These are phyloP conservation scores for Rhodosporidiobolus odoratus DNA, from an alignment of 768 basidiomycete species.

Conservation along the genomic window DNA sequence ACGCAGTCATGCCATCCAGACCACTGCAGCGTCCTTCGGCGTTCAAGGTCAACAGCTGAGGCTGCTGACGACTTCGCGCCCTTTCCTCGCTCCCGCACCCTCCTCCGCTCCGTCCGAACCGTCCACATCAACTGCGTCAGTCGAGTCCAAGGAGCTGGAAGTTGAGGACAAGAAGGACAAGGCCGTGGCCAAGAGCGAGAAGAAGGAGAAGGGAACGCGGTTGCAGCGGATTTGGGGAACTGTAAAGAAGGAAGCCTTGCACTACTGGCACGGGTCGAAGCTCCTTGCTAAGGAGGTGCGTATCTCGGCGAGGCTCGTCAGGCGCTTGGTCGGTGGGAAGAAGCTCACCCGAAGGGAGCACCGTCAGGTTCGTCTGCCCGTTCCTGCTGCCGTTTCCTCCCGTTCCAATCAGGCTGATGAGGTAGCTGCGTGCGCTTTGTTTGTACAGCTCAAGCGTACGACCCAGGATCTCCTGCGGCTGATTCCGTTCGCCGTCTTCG, in stretches of 20 bases:
- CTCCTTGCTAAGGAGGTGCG: slow-evolving; percentile 89
- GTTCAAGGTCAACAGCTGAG: slow-evolving; percentile 12
- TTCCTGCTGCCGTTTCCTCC: not conserved
- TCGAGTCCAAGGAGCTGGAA: slow-evolving; percentile 14
- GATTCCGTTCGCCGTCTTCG: slow-evolving; percentile 88
- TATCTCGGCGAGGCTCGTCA: slow-evolving; percentile 78
- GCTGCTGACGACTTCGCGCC: slow-evolving; percentile 21
- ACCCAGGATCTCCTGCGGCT: slow-evolving; percentile 88
- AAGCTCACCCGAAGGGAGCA: slow-evolving; percentile 85
- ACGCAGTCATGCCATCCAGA: not conserved
- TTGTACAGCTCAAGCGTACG: slow-evolving; percentile 77
- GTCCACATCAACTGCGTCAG: not conserved
- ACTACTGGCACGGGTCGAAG: slow-evolving; percentile 96
- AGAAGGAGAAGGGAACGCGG: slow-evolving; percentile 21
- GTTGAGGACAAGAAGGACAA: slow-evolving; percentile 17
- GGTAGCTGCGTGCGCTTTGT: not conserved
- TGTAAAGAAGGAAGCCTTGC: slow-evolving; percentile 89
- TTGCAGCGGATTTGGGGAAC: slow-evolving; percentile 71
- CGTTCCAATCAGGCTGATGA: no score
- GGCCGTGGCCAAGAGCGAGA: slow-evolving; percentile 24
- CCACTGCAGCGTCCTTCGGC: not conserved
- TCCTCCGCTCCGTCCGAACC: slow-evolving; percentile 4
- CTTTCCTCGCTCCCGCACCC: slow-evolving; percentile 21
- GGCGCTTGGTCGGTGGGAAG: slow-evolving; percentile 87
- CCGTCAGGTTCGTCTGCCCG: slow-evolving; percentile 61